phyloP scores from a whole-genome alignment of 2,329 filamentous ascomycete genomes.

The Rhinocladiella similis region DNA sequence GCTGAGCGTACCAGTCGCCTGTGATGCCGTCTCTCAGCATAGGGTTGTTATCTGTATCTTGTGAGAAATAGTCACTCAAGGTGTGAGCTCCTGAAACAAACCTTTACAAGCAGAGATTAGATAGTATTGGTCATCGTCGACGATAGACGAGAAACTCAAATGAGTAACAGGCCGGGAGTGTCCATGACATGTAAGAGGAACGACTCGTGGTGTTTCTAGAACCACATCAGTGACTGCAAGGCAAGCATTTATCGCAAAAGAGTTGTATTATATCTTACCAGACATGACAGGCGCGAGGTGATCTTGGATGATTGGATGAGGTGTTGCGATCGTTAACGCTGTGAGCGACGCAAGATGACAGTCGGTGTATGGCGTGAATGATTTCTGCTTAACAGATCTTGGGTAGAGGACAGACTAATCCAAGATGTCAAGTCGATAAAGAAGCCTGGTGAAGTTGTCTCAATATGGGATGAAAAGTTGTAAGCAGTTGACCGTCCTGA shows the following conservation, averaged over 20 bases:
- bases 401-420: not conserved
- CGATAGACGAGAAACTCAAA: constrained; percentile 80
- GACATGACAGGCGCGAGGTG: not conserved
- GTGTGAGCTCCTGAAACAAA: constrained; percentile 35
- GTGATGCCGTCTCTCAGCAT: constrained; percentile 97
- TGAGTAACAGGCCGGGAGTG: constrained; percentile 92
- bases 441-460: no score
- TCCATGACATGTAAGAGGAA: constrained; percentile 90
- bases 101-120: constrained; percentile 92
- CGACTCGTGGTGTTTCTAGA: constrained; percentile 58
- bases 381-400: not conserved
- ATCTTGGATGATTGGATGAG: no score
- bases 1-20: constrained; percentile 72
- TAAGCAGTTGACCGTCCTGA: not conserved
- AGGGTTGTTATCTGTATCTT: constrained; percentile 79
- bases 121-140: constrained; percentile 83
- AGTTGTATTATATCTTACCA: not conserved
- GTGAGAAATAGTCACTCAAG: constrained; percentile 1
- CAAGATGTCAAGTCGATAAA: not conserved
- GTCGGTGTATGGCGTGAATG: not conserved
- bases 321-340: no score
- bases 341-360: no score
- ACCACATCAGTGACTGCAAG: not conserved
- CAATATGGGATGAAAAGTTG: not conserved
- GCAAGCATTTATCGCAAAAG: not conserved